phyloP scores from a whole-genome alignment of 2,329 filamentous ascomycete species.

The Alternaria sp. region DNA sequence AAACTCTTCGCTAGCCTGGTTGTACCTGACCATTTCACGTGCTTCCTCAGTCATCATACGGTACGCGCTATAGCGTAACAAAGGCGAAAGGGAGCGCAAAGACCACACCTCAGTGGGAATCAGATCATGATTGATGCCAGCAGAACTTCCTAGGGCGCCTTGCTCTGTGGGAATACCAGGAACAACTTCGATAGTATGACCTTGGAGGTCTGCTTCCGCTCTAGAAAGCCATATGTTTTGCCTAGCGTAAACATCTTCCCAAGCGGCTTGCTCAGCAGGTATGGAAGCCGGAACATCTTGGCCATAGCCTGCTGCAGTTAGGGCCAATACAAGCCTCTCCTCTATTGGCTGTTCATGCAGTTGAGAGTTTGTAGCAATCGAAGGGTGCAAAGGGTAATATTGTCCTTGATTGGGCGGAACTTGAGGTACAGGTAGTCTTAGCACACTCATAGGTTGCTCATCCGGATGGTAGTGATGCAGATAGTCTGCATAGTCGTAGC shows the following conservation, averaged over 20 bases:
- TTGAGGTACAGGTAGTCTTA: neutral
- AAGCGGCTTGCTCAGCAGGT: neutral
- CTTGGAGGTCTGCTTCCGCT: neutral
- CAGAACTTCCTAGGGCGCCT: neutral
- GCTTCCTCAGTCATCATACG: neutral
- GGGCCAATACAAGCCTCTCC: neutral
- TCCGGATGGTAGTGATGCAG: accelerated
- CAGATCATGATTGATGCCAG: too few relatives aligned
- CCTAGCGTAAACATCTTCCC: neutral
- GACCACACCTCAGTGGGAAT: neutral
- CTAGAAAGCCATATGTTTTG: neutral
- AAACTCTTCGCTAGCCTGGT: neutral
- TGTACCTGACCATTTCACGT: neutral
- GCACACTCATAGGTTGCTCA: neutral
- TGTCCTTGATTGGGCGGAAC: neutral
- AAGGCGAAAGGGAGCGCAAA: neutral
- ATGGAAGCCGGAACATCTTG: neutral
- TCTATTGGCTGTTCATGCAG: neutral
- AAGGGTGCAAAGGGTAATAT: too few relatives aligned
- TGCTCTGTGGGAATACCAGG: neutral
- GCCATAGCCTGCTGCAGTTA: neutral
- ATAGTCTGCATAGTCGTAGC: neutral
- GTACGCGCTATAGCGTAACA: neutral
- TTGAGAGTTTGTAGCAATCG: accelerated
- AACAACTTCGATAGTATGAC: accelerated